Evolutionary conservation across 2,329 filamentous ascomycete genomes (phyloP), one percentile per base, ranked within the genome.

Genomic region (Epichloe sibirici): DNA sequence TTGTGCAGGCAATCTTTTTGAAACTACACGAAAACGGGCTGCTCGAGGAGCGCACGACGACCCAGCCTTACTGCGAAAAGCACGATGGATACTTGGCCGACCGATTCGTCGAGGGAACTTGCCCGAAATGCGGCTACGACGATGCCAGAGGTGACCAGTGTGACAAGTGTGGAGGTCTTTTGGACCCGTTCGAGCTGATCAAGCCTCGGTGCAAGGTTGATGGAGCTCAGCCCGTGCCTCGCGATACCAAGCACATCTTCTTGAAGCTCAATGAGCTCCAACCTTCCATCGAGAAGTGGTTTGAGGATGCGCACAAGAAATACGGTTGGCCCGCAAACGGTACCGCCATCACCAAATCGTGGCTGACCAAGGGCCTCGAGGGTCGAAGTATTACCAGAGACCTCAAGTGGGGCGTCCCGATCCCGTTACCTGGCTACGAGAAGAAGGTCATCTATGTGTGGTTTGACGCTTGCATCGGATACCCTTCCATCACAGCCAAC

Each of bases 391-490:
- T 97, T 66, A 95, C 91, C 12, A 77, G 91, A 66, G 91, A 97
- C 73, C 74, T 96, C 55, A 90, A 87, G 66, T 96, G 91, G 91
- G 91, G 91, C 63, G 77, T 79, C 15, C 76, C 76, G 3, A 76
- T 81, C 46, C 77, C 74, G 37, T 65, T 64, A 46, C 68, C 47
- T 59, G 76, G 74, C 28, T 82, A 79, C 58, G 71, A 72, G 45
- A 71, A 74, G 58, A 82, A 82, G 74, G 91, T 95, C 56, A 82
- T 96, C 58, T 96, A 96, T 64, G 90, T 95, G 55, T 88, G 85
- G 89, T 89, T 96, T 65, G 88, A 95, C 66, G 88, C 88, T 51
- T 93, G 88, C 69, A 93, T 95, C 63, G 90, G 90, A 21, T 96
- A 96, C 66, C 84, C 90, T n/a, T 95, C 89, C 2, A 96, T 96